Evolutionary conservation across 257 asterid genomes (phyloP).

Genomic region (Penstemon eatonii): DNA sequence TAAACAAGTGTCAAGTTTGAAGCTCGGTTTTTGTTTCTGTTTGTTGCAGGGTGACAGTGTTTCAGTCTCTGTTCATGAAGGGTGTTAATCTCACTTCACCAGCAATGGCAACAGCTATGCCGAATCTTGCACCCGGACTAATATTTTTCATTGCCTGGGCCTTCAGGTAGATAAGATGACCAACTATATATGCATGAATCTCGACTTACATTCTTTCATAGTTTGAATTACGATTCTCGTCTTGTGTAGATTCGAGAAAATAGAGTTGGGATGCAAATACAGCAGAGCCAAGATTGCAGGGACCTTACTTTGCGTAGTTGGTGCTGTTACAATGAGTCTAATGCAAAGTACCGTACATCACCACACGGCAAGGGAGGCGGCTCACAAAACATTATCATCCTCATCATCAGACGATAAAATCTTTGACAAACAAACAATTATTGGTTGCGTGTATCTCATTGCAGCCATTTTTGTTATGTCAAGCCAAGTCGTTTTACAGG

Average conservation of each 20-base stretch:
- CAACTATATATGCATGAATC: neutral
- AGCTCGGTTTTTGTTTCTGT: neutral
- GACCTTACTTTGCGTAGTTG: slow-evolving; percentile 70
- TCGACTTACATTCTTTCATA: neutral
- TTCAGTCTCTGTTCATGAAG: slow-evolving; percentile 70
- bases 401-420: slow-evolving; percentile 12
- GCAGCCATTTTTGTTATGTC: slow-evolving; percentile 74
- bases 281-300: slow-evolving; percentile 78
- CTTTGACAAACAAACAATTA: slow-evolving; percentile 44
- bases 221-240: neutral
- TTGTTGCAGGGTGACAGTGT: slow-evolving; percentile 64
- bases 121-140: slow-evolving; percentile 89
- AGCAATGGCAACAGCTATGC: slow-evolving; percentile 95
- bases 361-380: slow-evolving; percentile 19
- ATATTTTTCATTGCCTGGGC: slow-evolving; percentile 83
- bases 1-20: neutral
- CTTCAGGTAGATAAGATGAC: slow-evolving; percentile 40
- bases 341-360: slow-evolving; percentile 52
- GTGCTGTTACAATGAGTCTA: slow-evolving; percentile 73
- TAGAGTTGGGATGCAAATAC: slow-evolving; percentile 63
- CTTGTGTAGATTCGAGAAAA: slow-evolving; percentile 66
- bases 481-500: slow-evolving; percentile 76
- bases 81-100: slow-evolving; percentile 84
- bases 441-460: slow-evolving; percentile 69
- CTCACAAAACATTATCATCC: slow-evolving; percentile 20